These are phyloP conservation scores for Brassica juncea DNA, from an alignment of 345 rosid genomes.

Conservation along the genomic window DNA sequence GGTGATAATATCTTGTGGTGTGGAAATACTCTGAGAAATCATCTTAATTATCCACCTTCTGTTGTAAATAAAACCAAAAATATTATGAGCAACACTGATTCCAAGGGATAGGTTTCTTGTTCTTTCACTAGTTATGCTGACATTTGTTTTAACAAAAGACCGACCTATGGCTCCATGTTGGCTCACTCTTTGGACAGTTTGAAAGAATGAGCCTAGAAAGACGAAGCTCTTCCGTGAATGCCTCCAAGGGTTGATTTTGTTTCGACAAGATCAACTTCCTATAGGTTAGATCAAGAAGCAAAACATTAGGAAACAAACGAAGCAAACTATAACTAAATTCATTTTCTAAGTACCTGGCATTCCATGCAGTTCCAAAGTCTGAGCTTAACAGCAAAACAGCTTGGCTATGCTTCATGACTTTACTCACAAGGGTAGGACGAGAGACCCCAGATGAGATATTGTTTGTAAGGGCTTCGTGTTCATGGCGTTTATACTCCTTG, in stretches of 20 bases:
- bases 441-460: conserved; percentile 3
- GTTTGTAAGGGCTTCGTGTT: conserved; percentile 20
- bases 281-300: conserved; percentile 20
- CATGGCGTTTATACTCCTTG: conserved; percentile 42
- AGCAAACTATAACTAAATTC: not conserved
- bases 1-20: conserved; percentile 54
- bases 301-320: conserved; percentile 10
- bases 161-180: conserved; percentile 94
- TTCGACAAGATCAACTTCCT: conserved; percentile 68
- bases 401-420: conserved; percentile 75
- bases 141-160: not conserved
- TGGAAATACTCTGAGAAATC: conserved; percentile 51
- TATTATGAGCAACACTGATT: conserved; percentile 8
- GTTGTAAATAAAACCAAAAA: conserved; percentile 31
- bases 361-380: conserved; percentile 93
- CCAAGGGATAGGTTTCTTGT: not conserved
- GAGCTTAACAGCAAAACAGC: conserved; percentile 73
- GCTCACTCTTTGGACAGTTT: conserved; percentile 83
- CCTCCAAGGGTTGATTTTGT: conserved; percentile 43
- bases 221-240: conserved; percentile 64
- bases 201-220: conserved; percentile 81
- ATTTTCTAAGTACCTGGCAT: conserved; percentile 58
- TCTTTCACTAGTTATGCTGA: not conserved
- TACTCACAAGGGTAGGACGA: conserved; percentile 37
- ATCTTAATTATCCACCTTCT: conserved; percentile 91